Evolutionary conservation across 345 rosid species (phyloP).

Genomic region (Aurinia saxatilis): DNA sequence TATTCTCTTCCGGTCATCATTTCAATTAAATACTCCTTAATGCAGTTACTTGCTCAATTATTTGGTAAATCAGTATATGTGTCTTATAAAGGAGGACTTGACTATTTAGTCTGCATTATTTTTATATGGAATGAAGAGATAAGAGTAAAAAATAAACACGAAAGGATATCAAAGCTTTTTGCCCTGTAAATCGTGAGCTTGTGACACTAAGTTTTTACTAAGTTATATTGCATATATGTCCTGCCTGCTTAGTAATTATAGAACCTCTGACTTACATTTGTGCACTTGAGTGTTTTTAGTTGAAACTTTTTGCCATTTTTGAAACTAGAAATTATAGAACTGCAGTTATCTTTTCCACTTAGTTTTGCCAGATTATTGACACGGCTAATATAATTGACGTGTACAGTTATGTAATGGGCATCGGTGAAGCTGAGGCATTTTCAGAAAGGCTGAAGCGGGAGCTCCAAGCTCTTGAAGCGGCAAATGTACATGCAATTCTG

Average conservation of each 20-base stretch:
- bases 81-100: background rate
- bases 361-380: background rate
- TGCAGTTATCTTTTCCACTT: background rate
- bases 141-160: background rate
- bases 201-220: slow-evolving; percentile 5
- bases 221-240: background rate
- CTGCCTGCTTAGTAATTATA: background rate
- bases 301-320: background rate
- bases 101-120: background rate
- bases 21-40: background rate
- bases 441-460: slow-evolving; percentile 97
- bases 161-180: background rate
- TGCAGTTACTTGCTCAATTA: background rate
- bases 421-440: slow-evolving; percentile 97
- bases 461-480: slow-evolving; percentile 97
- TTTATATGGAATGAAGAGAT: background rate
- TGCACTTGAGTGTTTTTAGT: background rate
- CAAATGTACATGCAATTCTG: slow-evolving; percentile 97
- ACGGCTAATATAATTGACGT: slow-evolving; percentile 4
- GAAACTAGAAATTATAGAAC: background rate
- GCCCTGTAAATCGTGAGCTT: background rate
- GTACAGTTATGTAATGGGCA: slow-evolving; percentile 91
- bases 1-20: background rate
- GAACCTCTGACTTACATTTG: background rate
- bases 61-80: background rate